Evolutionary conservation across 2,329 filamentous ascomycete genomes (phyloP).

Genomic region (Aspergillus neoniger): DNA sequence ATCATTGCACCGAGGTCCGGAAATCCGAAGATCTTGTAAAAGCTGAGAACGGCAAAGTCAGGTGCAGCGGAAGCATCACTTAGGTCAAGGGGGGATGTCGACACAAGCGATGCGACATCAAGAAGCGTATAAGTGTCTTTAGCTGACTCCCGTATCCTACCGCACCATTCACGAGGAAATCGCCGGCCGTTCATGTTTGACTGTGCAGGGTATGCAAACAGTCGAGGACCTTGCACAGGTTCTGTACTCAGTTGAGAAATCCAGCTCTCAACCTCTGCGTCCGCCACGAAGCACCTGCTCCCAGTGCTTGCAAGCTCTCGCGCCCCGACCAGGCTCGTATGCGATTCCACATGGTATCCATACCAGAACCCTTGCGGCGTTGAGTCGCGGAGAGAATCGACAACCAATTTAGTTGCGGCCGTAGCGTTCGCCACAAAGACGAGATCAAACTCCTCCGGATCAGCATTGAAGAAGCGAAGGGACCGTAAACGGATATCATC

Average conservation of each 20-base stretch:
- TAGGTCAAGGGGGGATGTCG: slow-evolving; percentile 76
- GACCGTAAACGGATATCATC: slow-evolving; percentile 73
- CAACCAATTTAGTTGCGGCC: slow-evolving; percentile 82
- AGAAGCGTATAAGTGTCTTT: slow-evolving; percentile 66
- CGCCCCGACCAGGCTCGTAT: slow-evolving; percentile 84
- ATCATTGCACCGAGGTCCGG: slow-evolving; percentile 86
- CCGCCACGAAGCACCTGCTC: slow-evolving; percentile 63
- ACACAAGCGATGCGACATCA: slow-evolving; percentile 79
- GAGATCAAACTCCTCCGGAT: slow-evolving; percentile 79
- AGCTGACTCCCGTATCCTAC: slow-evolving; percentile 44
- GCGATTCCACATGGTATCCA: slow-evolving; percentile 78
- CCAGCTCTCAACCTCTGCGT: slow-evolving; percentile 67
- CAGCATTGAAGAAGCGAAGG: slow-evolving; percentile 76
- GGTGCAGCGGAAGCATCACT: slow-evolving; percentile 62
- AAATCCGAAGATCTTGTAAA: slow-evolving; percentile 98
- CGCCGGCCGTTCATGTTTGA: slow-evolving; percentile 88
- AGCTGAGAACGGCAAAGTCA: slow-evolving; percentile 83
- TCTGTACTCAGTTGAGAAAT: slow-evolving; percentile 45
- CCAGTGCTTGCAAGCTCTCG: slow-evolving; percentile 69
- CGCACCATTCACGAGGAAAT: slow-evolving; percentile 70
- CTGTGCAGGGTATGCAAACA: slow-evolving; percentile 86
- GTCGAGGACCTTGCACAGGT: slow-evolving; percentile 26
- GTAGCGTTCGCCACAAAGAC: slow-evolving; percentile 93
- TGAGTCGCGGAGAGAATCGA: slow-evolving; percentile 71
- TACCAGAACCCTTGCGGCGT: slow-evolving; percentile 72